Evolutionary conservation across 805 yeast species (phyloP).

Genomic region (Metschnikowia continentalis): DNA sequence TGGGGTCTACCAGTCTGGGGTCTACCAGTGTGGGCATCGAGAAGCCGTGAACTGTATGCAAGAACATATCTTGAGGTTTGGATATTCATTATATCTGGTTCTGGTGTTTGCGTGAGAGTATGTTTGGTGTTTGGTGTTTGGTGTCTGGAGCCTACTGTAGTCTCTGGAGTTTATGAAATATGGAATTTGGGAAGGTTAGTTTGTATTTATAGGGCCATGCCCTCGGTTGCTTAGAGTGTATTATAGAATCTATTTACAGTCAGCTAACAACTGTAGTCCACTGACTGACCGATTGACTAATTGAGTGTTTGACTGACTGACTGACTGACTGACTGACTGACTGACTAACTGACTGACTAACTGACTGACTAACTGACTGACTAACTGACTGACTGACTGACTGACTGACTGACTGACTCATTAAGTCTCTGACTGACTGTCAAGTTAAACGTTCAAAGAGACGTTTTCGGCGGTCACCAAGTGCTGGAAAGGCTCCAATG

Average conservation of each 20-base stretch:
- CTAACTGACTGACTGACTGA: too few species aligned
- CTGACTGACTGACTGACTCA: too few species aligned
- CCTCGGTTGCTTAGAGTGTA: neutral
- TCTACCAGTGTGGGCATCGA: neutral
- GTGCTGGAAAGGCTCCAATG: constrained; percentile 63
- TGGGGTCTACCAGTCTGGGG: neutral
- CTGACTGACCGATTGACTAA: too few species aligned
- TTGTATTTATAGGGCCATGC: neutral
- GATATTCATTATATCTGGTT: too few species aligned
- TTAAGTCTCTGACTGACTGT: neutral
- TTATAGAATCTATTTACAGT: neutral
- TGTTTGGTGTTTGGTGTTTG: neutral
- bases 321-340: too few species aligned
- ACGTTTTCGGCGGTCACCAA: constrained; percentile 64
- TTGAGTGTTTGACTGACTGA: too few species aligned
- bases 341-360: too few species aligned
- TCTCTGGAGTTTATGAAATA: neutral
- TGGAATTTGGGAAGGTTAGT: neutral
- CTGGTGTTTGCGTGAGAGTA: too few species aligned
- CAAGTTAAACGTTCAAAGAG: constrained; percentile 63
- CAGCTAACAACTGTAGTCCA: too few species aligned
- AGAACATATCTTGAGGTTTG: too few species aligned
- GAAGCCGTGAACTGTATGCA: too few species aligned
- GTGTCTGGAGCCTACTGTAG: neutral
- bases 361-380: too few species aligned